These are phyloP conservation scores for Stemphylium vesicarium DNA, from an alignment of 2,329 filamentous ascomycete genomes.

Conservation along the genomic window DNA sequence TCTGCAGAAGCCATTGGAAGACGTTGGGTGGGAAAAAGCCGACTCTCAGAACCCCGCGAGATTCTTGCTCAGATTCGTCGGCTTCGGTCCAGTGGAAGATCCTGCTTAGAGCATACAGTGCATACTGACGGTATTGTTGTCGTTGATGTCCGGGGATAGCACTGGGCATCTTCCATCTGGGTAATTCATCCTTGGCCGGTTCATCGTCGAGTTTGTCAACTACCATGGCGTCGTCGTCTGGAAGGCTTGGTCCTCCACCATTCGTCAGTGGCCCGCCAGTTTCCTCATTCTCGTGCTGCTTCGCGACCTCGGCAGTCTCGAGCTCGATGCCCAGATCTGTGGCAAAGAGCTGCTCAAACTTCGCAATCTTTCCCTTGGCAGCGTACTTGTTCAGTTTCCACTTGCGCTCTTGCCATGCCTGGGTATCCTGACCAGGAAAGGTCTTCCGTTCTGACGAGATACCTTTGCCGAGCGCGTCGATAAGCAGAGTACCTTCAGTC, in stretches of 20 bases:
- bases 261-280: slow-evolving; percentile 30
- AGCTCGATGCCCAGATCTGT: slow-evolving; percentile 47
- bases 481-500: slow-evolving; percentile 63
- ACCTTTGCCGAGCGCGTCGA: slow-evolving; percentile 76
- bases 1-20: slow-evolving; percentile 66
- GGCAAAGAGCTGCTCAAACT: slow-evolving; percentile 52
- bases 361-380: slow-evolving; percentile 43
- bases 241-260: slow-evolving; percentile 26
- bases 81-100: slow-evolving; percentile 51
- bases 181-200: slow-evolving; percentile 33
- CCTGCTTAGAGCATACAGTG: slow-evolving; percentile 60
- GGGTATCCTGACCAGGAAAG: slow-evolving; percentile 15
- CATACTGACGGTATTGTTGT: slow-evolving; percentile 68
- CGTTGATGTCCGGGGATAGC: slow-evolving; percentile 53
- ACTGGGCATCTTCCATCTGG: slow-evolving; percentile 57
- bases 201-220: slow-evolving; percentile 26
- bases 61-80: slow-evolving; percentile 8
- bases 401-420: slow-evolving; percentile 39
- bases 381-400: slow-evolving; percentile 48
- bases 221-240: slow-evolving; percentile 22
- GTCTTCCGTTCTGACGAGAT: slow-evolving; percentile 34
- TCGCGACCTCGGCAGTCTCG: slow-evolving; percentile 23
- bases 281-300: slow-evolving; percentile 28
- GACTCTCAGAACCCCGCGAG: slow-evolving; percentile 43
- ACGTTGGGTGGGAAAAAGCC: slow-evolving; percentile 57